Conservation (phyloP, 2,329 filamentous ascomycete genomes). For the Cordyceps cateniannulata region DNA sequence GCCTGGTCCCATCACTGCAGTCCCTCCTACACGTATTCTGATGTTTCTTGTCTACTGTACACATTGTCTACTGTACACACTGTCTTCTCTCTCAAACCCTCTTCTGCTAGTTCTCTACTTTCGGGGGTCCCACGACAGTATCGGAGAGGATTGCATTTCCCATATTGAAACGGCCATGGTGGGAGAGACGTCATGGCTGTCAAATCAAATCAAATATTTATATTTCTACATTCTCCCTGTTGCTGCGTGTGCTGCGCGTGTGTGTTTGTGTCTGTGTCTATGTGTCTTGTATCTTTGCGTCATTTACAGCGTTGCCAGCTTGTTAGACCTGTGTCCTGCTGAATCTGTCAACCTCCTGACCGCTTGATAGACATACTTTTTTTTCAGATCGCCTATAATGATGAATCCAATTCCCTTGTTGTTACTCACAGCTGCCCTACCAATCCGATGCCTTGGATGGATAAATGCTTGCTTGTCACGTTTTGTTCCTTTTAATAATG, state of each 20-base stretch:
- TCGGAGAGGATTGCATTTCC: slow-evolving; percentile 27
- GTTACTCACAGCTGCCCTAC: no score
- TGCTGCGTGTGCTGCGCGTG: neutral
- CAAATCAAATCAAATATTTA: slow-evolving; percentile 14
- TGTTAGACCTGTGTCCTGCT: neutral
- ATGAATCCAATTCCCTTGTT: no score
- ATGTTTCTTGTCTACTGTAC: neutral
- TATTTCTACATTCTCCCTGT: neutral
- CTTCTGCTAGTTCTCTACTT: neutral
- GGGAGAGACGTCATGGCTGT: slow-evolving; percentile 56
- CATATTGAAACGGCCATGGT: slow-evolving; percentile 30
- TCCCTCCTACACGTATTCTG: neutral
- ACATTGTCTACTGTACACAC: slow-evolving; percentile 21
- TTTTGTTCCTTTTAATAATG: neutral
- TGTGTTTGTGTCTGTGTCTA: no score
- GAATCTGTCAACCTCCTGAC: no score
- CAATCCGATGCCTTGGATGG: neutral
- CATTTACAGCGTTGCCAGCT: neutral
- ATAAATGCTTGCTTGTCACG: neutral
- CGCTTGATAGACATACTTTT: neutral
- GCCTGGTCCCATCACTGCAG: neutral
- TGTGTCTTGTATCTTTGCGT: neutral
- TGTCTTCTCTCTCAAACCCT: slow-evolving; percentile 60
- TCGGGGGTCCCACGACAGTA: slow-evolving; percentile 40
- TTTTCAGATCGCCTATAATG: no score